Percentiles rank a stretch among this genome's conserved stretches.
Evolutionary conservation across 2,329 filamentous ascomycete genomes (phyloP).

Genomic region (Anthostomella pinea): DNA sequence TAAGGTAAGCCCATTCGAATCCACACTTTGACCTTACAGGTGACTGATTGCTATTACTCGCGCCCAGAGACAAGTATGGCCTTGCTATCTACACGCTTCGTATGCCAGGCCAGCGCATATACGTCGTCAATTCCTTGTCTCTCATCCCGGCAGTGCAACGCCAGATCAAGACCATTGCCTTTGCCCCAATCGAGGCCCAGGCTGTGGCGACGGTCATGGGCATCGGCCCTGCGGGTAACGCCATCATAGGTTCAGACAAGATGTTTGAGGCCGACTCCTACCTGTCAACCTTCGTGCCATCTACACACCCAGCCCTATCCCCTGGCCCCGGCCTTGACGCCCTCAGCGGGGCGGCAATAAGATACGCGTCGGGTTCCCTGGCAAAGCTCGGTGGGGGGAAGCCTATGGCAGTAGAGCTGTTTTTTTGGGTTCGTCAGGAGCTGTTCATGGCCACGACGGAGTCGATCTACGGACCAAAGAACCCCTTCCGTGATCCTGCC

Average conservation of each 20-base stretch:
- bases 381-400: background rate
- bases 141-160: slow-evolving; percentile 13
- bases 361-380: slow-evolving; percentile 6
- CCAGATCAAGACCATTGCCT: slow-evolving; percentile 12
- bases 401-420: slow-evolving; percentile 3
- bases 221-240: slow-evolving; percentile 6
- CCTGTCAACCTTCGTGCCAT: slow-evolving; percentile 3
- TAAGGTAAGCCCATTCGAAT: no score
- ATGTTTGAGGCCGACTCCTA: slow-evolving; percentile 4
- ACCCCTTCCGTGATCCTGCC: slow-evolving; percentile 13
- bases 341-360: slow-evolving; percentile 8
- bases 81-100: slow-evolving; percentile 15
- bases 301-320: slow-evolving; percentile 7
- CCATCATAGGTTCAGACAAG: slow-evolving; percentile 9
- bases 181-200: slow-evolving; percentile 10
- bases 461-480: slow-evolving; percentile 13
- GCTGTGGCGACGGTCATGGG: slow-evolving; percentile 10
- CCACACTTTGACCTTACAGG: no score
- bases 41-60: no score
- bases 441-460: slow-evolving; percentile 14
- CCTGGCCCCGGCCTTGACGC: slow-evolving; percentile 14
- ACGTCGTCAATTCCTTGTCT: slow-evolving; percentile 11
- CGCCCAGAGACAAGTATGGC: slow-evolving; percentile 12
- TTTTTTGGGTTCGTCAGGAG: slow-evolving; percentile 10
- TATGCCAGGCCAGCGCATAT: slow-evolving; percentile 13